These are phyloP conservation scores for Termitomyces sp. DNA, from an alignment of 768 basidiomycete species.

Conservation along the genomic window DNA sequence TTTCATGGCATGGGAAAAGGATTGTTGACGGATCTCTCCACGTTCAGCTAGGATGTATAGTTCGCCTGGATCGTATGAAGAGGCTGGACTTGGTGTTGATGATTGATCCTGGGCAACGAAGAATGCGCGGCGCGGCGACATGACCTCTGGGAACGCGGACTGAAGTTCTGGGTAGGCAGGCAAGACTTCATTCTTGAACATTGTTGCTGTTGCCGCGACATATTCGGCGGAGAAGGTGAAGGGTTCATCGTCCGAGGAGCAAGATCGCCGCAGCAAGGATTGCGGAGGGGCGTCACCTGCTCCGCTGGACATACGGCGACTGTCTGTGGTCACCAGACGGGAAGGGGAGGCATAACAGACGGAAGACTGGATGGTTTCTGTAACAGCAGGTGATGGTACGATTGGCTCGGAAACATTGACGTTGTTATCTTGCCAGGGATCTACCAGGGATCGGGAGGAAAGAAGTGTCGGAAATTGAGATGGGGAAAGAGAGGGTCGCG, in stretches of 20 bases:
- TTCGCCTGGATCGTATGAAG: conserved; percentile 14
- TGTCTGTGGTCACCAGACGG: background rate
- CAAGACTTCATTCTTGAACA: conserved; percentile 28
- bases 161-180: conserved; percentile 27
- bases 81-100: conserved; percentile 12
- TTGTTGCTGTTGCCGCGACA: conserved; percentile 25
- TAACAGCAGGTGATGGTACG: background rate
- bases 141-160: conserved; percentile 8
- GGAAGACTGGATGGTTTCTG: background rate
- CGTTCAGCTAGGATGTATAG: conserved; percentile 9
- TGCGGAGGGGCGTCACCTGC: conserved; percentile 1
- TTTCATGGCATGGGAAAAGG: conserved; percentile 7
- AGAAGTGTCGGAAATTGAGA: background rate
- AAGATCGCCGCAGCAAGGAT: conserved; percentile 12
- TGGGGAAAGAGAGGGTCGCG: conserved; percentile 3
- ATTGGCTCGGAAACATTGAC: background rate
- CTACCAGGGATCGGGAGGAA: background rate
- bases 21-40: conserved; percentile 6
- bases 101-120: conserved; percentile 13
- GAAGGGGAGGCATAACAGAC: background rate
- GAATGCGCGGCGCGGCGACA: conserved; percentile 14
- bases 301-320: background rate
- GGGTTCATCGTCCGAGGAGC: conserved; percentile 25
- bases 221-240: conserved; percentile 31
- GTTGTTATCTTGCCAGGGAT: conserved; percentile 1